These are phyloP conservation scores for Astrephomene gubernaculifera DNA, from an alignment of 139 green algal species.

Conservation along the genomic window DNA sequence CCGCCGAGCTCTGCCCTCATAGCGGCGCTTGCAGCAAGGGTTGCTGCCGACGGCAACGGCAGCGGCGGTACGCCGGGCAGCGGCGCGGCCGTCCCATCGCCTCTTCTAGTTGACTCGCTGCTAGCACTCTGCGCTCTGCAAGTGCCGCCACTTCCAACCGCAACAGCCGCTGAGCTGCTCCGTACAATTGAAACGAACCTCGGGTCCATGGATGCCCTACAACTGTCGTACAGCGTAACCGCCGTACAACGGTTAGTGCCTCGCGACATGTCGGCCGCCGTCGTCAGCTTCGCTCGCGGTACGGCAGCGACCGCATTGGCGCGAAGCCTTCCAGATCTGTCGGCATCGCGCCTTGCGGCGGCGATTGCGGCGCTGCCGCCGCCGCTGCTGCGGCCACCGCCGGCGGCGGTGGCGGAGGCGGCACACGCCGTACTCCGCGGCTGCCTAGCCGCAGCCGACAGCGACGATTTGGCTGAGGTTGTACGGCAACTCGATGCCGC, in stretches of 20 bases:
- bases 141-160: not conserved
- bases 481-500: not conserved
- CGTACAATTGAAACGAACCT: not conserved
- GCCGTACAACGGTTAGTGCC: not conserved
- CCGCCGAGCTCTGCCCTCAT: not conserved
- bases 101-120: not conserved
- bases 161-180: not conserved
- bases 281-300: not conserved
- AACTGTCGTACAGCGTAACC: constrained; percentile 8
- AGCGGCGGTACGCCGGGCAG: not conserved
- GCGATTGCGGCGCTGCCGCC: constrained; percentile 27
- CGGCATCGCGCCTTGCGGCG: not conserved
- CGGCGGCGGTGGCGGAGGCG: constrained; percentile 16
- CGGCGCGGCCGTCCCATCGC: not conserved
- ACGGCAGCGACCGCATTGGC: constrained; percentile 8
- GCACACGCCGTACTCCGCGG: not conserved
- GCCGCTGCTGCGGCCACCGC: not conserved
- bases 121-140: not conserved
- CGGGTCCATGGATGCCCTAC: not conserved
- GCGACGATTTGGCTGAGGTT: constrained; percentile 20
- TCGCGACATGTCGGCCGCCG: not conserved
- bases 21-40: not conserved
- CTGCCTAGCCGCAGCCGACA: not conserved
- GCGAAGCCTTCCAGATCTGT: not conserved
- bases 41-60: not conserved